Conservation (phyloP, 805 yeast genomes). For the Kurtzmaniella cleridarum region DNA sequence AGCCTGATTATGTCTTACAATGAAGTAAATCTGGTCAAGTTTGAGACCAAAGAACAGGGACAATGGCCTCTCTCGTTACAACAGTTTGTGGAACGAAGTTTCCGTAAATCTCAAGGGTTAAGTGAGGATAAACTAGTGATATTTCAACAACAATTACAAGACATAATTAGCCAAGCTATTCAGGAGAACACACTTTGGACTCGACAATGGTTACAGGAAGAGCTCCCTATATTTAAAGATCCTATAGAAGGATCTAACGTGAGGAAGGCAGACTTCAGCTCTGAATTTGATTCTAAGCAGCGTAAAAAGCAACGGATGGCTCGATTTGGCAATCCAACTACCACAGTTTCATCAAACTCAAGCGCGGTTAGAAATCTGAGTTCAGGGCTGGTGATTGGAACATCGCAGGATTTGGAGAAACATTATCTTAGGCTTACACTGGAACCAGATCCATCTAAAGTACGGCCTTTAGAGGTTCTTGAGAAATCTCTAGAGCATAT, state of each 20-base stretch:
- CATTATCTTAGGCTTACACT: slow-evolving; percentile 80
- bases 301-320: slow-evolving; percentile 41
- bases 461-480: slow-evolving; percentile 66
- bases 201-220: slow-evolving; percentile 51
- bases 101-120: slow-evolving; percentile 31
- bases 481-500: slow-evolving; percentile 53
- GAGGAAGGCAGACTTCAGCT: not conserved
- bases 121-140: slow-evolving; percentile 26
- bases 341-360: slow-evolving; percentile 3
- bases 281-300: slow-evolving; percentile 22
- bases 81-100: slow-evolving; percentile 44
- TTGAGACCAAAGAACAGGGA: slow-evolving; percentile 5
- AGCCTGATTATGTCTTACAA: slow-evolving; percentile 14
- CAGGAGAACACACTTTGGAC: slow-evolving; percentile 36
- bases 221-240: slow-evolving; percentile 40
- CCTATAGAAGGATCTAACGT: not conserved
- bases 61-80: slow-evolving; percentile 54
- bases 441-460: slow-evolving; percentile 80
- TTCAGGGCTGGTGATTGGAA: slow-evolving; percentile 49
- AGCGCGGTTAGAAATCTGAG: slow-evolving; percentile 5
- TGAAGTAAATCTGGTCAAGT: slow-evolving; percentile 17
- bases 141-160: slow-evolving; percentile 47
- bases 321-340: slow-evolving; percentile 38
- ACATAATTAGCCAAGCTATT: slow-evolving; percentile 45
- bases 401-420: slow-evolving; percentile 64